phyloP scores from a whole-genome alignment of 2,329 filamentous ascomycete species.

The Leptographium lundbergii region DNA sequence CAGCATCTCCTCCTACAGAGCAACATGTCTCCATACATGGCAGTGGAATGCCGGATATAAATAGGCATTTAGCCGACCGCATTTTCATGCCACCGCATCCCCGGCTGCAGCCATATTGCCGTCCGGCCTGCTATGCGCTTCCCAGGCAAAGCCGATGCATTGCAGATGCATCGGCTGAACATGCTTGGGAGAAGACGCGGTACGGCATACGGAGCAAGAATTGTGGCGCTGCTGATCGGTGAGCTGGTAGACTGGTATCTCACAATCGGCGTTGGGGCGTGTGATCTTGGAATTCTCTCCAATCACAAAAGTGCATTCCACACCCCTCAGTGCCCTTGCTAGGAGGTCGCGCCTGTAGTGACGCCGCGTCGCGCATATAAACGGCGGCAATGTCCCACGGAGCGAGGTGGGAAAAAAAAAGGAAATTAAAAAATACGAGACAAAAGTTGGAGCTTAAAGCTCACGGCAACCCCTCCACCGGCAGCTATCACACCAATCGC shows the following conservation, averaged over 20 bases:
- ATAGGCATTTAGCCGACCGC: too few species aligned
- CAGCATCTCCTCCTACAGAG: background rate
- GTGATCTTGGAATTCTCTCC: background rate
- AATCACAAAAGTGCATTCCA: conserved; percentile 2
- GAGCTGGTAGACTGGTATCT: background rate
- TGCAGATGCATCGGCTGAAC: background rate
- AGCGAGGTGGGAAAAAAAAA: background rate
- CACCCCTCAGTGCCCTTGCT: conserved; percentile 10
- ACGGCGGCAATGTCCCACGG: conserved; percentile 30
- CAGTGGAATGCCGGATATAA: too few species aligned
- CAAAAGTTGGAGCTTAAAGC: background rate
- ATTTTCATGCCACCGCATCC: background rate
- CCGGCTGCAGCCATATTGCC: too few species aligned
- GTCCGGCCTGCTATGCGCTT: too few species aligned
- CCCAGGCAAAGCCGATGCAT: too few species aligned
- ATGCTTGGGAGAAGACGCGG: background rate
- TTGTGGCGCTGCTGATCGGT: background rate
- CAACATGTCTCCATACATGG: background rate
- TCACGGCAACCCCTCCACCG: background rate
- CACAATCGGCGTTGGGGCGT: background rate
- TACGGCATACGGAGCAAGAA: background rate
- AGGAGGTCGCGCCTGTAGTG: conserved; percentile 11
- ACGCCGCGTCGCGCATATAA: conserved; percentile 33
- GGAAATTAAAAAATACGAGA: conserved; percentile 2
- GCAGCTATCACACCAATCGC: background rate